Evolutionary conservation across 805 yeast genomes (phyloP).

Genomic region (Nakazawaea pomicola): DNA sequence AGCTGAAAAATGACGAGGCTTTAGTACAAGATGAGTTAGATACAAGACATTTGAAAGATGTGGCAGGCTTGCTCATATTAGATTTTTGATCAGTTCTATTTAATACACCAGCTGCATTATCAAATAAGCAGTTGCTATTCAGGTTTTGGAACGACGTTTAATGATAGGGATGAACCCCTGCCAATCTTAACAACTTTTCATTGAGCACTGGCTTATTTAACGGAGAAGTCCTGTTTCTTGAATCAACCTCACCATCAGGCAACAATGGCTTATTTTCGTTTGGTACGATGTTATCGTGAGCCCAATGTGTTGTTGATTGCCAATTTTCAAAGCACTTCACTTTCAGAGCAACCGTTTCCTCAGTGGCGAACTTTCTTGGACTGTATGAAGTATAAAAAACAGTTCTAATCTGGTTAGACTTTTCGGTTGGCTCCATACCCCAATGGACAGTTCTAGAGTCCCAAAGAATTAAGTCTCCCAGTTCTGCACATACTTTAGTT

Average conservation of each 20-base stretch:
- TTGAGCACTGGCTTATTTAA: constrained; percentile 19
- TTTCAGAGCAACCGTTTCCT: constrained; percentile 19
- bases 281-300: constrained; percentile 22
- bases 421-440: constrained; percentile 23
- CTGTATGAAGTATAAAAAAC: constrained; percentile 25
- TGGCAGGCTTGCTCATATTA: constrained; percentile 52
- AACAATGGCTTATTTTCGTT: constrained; percentile 12
- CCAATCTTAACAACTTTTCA: constrained; percentile 21
- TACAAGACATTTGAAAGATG: constrained; percentile 46
- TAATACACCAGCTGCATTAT: too few species aligned
- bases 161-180: constrained; percentile 17
- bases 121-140: too few species aligned
- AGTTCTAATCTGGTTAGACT: constrained; percentile 21
- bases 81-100: constrained; percentile 55
- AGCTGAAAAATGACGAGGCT: constrained; percentile 18
- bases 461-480: constrained; percentile 30
- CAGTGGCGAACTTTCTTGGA: constrained; percentile 27
- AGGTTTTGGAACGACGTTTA: too few species aligned
- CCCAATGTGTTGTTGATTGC: constrained; percentile 27
- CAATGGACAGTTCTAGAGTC: constrained; percentile 28
- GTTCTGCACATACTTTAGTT: constrained; percentile 23
- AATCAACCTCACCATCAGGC: constrained; percentile 20
- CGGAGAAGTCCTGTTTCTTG: constrained; percentile 22
- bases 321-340: constrained; percentile 20
- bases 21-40: constrained; percentile 35